These are phyloP conservation scores for Metschnikowia chrysomelidarum DNA, from an alignment of 805 yeast species.

Conservation along the genomic window DNA sequence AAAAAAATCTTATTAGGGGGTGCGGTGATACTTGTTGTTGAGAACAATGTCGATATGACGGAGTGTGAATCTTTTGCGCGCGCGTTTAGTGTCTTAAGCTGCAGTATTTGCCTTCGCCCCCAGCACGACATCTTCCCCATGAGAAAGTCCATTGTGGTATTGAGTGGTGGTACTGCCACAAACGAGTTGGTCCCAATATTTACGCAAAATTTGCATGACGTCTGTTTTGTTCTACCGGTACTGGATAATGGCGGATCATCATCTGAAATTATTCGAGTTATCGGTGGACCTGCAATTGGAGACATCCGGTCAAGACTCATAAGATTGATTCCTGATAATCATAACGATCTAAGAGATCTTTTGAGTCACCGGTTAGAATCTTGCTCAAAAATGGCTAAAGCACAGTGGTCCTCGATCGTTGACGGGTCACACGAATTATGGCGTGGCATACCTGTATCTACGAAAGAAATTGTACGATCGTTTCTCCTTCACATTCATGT, in stretches of 20 bases:
- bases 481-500: constrained; percentile 77
- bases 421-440: constrained; percentile 77
- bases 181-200: constrained; percentile 69
- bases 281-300: constrained; percentile 96
- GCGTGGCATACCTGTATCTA: constrained; percentile 55
- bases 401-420: constrained; percentile 74
- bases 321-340: constrained; percentile 60
- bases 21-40: no score
- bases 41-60: no score
- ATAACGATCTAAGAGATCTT: constrained; percentile 31
- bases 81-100: no score
- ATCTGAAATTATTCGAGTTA: constrained; percentile 76
- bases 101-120: no score
- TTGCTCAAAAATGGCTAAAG: constrained; percentile 50
- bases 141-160: constrained; percentile 28
- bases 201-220: constrained; percentile 38
- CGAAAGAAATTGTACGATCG: constrained; percentile 70
- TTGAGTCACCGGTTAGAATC: constrained; percentile 50
- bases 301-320: constrained; percentile 83
- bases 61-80: no score
- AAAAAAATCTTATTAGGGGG: no score
- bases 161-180: constrained; percentile 90
- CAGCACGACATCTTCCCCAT: no score
- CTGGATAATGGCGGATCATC: constrained; percentile 96
- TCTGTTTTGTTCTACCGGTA: constrained; percentile 75